Conservation (phyloP, 1,284 basidiomycete species). For the Tilletia indica region DNA sequence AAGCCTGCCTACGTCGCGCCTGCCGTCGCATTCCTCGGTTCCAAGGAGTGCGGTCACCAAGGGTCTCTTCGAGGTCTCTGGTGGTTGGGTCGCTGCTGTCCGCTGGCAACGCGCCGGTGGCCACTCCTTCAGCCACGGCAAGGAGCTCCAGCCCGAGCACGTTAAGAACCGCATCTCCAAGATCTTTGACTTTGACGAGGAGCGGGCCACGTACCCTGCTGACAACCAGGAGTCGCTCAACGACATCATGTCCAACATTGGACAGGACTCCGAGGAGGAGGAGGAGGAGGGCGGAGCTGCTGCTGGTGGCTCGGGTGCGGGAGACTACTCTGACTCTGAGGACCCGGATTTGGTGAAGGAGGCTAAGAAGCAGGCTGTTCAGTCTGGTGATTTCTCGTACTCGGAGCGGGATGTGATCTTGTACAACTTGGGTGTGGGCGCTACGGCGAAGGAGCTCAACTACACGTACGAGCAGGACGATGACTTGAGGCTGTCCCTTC, state of each 20-base stretch:
- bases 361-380: slow-evolving; percentile 67
- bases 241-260: slow-evolving; percentile 52
- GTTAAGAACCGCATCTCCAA: slow-evolving; percentile 48
- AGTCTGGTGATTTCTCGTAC: slow-evolving; percentile 61
- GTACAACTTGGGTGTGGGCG: slow-evolving; percentile 95
- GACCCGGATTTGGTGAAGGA: slow-evolving; percentile 79
- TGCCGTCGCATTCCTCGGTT: slow-evolving; percentile 84
- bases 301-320: slow-evolving; percentile 30
- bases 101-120: slow-evolving; percentile 92
- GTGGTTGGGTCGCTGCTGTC: slow-evolving; percentile 87
- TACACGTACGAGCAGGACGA: slow-evolving; percentile 89
- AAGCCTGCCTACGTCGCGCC: slow-evolving; percentile 93
- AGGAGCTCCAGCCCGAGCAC: slow-evolving; percentile 46
- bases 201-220: slow-evolving; percentile 52
- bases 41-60: slow-evolving; percentile 77
- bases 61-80: slow-evolving; percentile 80
- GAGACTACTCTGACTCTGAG: slow-evolving; percentile 70
- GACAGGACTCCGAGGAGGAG: slow-evolving; percentile 32
- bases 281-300: slow-evolving; percentile 40
- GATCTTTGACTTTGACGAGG: slow-evolving; percentile 52
- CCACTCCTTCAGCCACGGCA: slow-evolving; percentile 53
- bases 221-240: slow-evolving; percentile 30
- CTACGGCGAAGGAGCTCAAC: slow-evolving; percentile 84
- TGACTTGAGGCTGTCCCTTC: slow-evolving; percentile 79
- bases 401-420: slow-evolving; percentile 87